Conservation (phyloP, 2,329 filamentous ascomycete species). For the Exophiala sp. region DNA sequence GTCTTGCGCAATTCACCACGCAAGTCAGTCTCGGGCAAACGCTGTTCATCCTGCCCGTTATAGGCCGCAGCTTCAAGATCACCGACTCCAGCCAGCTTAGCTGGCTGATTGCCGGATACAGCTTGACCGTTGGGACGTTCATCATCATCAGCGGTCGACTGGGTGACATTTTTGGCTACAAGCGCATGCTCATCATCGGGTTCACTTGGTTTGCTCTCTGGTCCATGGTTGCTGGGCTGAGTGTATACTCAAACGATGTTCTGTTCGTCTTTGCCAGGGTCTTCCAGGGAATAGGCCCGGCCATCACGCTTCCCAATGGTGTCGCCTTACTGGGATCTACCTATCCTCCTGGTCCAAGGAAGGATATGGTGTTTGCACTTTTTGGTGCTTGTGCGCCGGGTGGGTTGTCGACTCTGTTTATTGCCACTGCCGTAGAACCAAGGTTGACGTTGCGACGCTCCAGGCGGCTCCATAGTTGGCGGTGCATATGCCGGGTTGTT, state of each 20-base stretch:
- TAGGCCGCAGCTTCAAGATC: constrained; percentile 45
- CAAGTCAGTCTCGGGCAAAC: constrained; percentile 46
- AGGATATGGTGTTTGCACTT: constrained; percentile 54
- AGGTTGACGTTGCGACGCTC: too few species aligned
- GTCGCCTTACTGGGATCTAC: constrained; percentile 56
- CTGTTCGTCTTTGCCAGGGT: constrained; percentile 50
- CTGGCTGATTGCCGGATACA: constrained; percentile 56
- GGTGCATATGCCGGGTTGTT: constrained; percentile 39
- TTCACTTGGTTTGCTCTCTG: constrained; percentile 36
- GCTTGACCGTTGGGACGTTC: constrained; percentile 41
- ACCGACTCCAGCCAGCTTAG: constrained; percentile 42
- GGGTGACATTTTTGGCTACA: constrained; percentile 38
- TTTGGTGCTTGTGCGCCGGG: constrained; percentile 47
- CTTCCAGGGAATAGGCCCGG: constrained; percentile 54
- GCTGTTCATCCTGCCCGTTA: constrained; percentile 46
- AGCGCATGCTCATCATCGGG: constrained; percentile 34
- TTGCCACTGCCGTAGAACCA: background rate
- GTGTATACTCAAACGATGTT: constrained; percentile 39
- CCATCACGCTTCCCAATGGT: constrained; percentile 58
- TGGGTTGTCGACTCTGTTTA: background rate
- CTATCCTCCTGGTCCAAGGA: constrained; percentile 52
- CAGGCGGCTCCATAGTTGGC: constrained; percentile 39
- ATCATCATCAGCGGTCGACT: constrained; percentile 37
- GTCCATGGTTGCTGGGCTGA: constrained; percentile 36
- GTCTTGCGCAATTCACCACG: constrained; percentile 41